phyloP scores from a whole-genome alignment of 257 asterid species.

The Avicennia marina region DNA sequence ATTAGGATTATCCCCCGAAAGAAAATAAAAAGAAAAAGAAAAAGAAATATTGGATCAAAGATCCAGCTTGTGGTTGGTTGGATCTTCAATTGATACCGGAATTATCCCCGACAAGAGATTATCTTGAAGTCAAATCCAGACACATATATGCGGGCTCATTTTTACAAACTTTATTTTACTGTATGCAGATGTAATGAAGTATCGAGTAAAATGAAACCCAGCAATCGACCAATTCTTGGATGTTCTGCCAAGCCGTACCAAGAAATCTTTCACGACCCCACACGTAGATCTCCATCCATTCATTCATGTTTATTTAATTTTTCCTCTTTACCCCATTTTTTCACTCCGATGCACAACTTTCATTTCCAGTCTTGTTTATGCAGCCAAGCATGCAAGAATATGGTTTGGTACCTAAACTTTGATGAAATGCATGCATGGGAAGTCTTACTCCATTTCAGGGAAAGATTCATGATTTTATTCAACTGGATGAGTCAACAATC shows the following conservation, averaged over 20 bases:
- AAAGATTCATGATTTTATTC: constrained; percentile 17
- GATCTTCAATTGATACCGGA: too few species aligned
- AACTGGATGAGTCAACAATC: constrained; percentile 24
- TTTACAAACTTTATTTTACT: too few species aligned
- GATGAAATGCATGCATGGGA: constrained; percentile 30
- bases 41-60: too few species aligned
- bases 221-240: too few species aligned
- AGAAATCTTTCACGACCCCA: constrained; percentile 4
- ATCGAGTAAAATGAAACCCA: too few species aligned
- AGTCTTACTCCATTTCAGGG: constrained; percentile 21
- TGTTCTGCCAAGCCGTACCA: background rate
- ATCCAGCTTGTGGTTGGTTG: too few species aligned
- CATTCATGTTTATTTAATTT: background rate
- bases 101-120: too few species aligned
- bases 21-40: too few species aligned
- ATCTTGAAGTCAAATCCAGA: too few species aligned
- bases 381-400: constrained; percentile 26
- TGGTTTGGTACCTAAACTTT: constrained; percentile 28
- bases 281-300: constrained; percentile 26
- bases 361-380: constrained; percentile 26
- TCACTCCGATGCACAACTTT: constrained; percentile 26
- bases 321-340: background rate
- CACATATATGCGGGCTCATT: too few species aligned
- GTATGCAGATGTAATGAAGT: background rate
- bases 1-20: too few species aligned